Conservation (phyloP, 345 rosid genomes). For the Erysimum cheiranthoides region DNA sequence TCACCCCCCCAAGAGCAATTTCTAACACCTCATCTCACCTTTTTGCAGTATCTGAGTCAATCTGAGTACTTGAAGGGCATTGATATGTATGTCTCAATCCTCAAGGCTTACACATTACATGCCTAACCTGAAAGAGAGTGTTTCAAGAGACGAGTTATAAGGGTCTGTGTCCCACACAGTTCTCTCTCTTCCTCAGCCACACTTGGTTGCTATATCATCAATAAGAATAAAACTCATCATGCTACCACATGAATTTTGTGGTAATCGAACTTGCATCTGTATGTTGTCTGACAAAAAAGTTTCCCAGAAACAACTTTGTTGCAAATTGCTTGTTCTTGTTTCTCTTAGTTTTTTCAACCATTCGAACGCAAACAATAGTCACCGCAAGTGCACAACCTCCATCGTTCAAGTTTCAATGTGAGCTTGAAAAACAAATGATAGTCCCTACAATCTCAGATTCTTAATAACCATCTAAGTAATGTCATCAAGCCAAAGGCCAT, state of each 20-base stretch:
- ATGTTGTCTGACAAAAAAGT: constrained; percentile 9
- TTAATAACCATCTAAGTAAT: neutral
- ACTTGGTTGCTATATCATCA: constrained; percentile 1
- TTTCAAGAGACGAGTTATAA: constrained; percentile 57
- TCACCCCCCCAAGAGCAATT: constrained; percentile 39
- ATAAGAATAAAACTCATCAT: constrained; percentile 13
- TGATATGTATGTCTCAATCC: constrained; percentile 65
- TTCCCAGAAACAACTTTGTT: constrained; percentile 9
- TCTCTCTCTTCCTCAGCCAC: neutral
- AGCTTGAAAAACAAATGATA: neutral
- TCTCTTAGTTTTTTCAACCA: neutral
- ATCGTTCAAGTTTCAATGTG: neutral
- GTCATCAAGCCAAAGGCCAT: neutral
- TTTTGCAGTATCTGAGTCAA: constrained; percentile 79
- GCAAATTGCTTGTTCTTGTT: neutral
- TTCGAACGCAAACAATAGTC: neutral
- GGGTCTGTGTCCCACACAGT: neutral
- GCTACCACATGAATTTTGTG: neutral
- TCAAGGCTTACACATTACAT: constrained; percentile 62
- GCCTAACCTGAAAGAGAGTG: constrained; percentile 23
- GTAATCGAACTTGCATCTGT: neutral
- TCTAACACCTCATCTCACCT: constrained; percentile 68
- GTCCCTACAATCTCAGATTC: constrained; percentile 11
- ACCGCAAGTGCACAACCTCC: neutral
- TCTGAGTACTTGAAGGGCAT: constrained; percentile 82